Percentiles rank a stretch among this genome's conserved stretches.
phyloP scores from a whole-genome alignment of 176 grass and related monocot species.

The Sorghum bicolor region Sorghum_bicolor_NCBIv3 NC_012878.2:47677501-47678000 shows the following conservation, averaged over 20 bases:
- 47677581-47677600: no score
- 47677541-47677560: no score
- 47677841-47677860: background rate
- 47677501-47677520: no score
- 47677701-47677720: conserved; percentile 87
- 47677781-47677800: conserved; percentile 92
- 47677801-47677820: conserved; percentile 40
- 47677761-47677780: conserved; percentile 92
- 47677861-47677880: conserved; percentile 4
- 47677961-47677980: background rate
- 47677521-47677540: no score
- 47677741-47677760: conserved; percentile 82
- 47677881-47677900: background rate
- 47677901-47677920: background rate
- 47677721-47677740: conserved; percentile 81
- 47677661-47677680: conserved; percentile 91
- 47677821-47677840: background rate
- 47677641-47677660: conserved; percentile 74
- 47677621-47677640: conserved; percentile 85
- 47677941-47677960: background rate
- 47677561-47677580: no score
- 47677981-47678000: background rate
- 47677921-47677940: background rate
- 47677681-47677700: conserved; percentile 96
- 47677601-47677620: conserved; percentile 90